Conservation (phyloP, 2,329 filamentous ascomycete genomes). For the Dissoconium aciculare region DNA sequence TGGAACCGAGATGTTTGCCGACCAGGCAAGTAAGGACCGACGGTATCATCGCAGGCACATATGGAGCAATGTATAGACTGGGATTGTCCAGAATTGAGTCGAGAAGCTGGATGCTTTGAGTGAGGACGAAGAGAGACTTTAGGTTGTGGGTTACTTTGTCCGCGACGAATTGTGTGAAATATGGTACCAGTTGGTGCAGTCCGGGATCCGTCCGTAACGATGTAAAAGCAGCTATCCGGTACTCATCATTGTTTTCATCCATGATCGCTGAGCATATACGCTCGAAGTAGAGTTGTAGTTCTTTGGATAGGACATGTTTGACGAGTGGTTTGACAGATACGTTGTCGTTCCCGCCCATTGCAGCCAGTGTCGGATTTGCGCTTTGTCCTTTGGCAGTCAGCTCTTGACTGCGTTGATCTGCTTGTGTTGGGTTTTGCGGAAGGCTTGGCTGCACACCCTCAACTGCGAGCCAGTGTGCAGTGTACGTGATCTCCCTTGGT, state of each 20-base stretch:
- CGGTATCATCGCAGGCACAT: constrained; percentile 58
- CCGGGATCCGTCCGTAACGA: constrained; percentile 81
- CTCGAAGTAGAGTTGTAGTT: constrained; percentile 92
- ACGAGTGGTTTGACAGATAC: constrained; percentile 76
- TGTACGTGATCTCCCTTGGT: constrained; percentile 81
- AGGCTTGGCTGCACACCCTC: constrained; percentile 96
- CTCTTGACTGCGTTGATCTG: constrained; percentile 67
- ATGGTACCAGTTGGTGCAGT: constrained; percentile 86
- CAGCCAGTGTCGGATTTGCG: constrained; percentile 71
- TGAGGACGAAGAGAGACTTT: constrained; percentile 76
- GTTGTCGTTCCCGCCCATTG: constrained; percentile 69
- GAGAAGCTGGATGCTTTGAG: constrained; percentile 83
- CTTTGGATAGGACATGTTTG: constrained; percentile 91
- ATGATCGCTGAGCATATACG: constrained; percentile 82
- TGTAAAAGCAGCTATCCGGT: constrained; percentile 70
- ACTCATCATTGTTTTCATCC: constrained; percentile 74
- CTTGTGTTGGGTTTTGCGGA: constrained; percentile 73
- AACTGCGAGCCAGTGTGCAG: constrained; percentile 92
- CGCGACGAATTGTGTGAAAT: constrained; percentile 89
- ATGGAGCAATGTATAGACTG: constrained; percentile 59
- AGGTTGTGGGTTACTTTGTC: constrained; percentile 91
- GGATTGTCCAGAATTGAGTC: constrained; percentile 72
- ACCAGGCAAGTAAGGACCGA: constrained; percentile 85
- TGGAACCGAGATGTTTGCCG: constrained; percentile 59
- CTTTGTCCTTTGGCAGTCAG: constrained; percentile 79